These are phyloP conservation scores for Plasmodium relictum DNA, from an alignment of 169 alveolate genomes.

Conservation along the genomic window DNA sequence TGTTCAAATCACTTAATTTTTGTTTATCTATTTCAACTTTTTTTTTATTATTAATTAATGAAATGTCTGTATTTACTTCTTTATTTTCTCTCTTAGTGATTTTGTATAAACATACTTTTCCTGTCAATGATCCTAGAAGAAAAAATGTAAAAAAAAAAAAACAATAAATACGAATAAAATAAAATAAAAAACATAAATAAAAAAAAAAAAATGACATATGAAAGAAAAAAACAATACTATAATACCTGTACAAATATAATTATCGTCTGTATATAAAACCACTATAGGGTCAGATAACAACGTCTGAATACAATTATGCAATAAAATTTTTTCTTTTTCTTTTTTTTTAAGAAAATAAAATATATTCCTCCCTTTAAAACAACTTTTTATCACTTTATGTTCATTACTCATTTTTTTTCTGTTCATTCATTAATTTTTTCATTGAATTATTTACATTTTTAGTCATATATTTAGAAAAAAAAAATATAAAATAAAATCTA, in stretches of 20 bases:
- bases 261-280: slow-evolving; percentile 73
- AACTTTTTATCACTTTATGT: slow-evolving; percentile 47
- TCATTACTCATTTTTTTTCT: slow-evolving; percentile 33
- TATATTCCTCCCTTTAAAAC: slow-evolving; percentile 31
- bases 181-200: neutral
- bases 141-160: neutral
- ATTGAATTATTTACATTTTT: slow-evolving; percentile 10
- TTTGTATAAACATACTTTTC: slow-evolving; percentile 62
- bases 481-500: neutral
- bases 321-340: slow-evolving; percentile 33
- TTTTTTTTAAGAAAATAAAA: slow-evolving; percentile 26
- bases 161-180: neutral
- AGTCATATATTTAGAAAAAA: neutral
- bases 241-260: slow-evolving; percentile 74
- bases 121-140: slow-evolving; percentile 55
- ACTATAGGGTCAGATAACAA: slow-evolving; percentile 75
- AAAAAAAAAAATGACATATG: neutral
- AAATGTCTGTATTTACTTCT: slow-evolving; percentile 44
- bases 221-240: neutral
- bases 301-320: slow-evolving; percentile 73
- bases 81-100: slow-evolving; percentile 42
- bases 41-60: neutral
- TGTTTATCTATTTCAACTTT: slow-evolving; percentile 3
- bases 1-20: slow-evolving; percentile 1
- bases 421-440: slow-evolving; percentile 3